Conservation (phyloP, 257 asterid genomes). For the Buddleja alternifolia region DNA sequence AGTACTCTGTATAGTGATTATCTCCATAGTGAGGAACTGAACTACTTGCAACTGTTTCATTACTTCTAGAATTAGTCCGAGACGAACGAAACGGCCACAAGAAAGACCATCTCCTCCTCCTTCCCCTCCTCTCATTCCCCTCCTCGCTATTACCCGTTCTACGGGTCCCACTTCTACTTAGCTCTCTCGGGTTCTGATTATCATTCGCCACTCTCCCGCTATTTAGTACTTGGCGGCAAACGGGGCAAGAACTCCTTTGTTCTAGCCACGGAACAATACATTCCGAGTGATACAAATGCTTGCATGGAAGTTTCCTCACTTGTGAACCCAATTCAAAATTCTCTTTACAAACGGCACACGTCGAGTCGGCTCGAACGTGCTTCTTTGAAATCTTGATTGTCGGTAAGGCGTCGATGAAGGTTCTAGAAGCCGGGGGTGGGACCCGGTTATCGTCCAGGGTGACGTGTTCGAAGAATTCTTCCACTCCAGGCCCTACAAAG, state of each 20-base stretch:
- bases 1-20: constrained; percentile 52
- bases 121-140: constrained; percentile 37
- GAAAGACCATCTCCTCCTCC: constrained; percentile 81
- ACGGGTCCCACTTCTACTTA: constrained; percentile 51
- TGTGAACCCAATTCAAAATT: constrained; percentile 71
- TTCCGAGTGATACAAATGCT: constrained; percentile 80
- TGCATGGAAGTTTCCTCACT: constrained; percentile 74
- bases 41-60: constrained; percentile 53
- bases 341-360: constrained; percentile 86
- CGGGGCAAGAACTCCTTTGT: constrained; percentile 82
- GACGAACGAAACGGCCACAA: constrained; percentile 85
- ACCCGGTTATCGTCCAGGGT: constrained; percentile 49
- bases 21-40: constrained; percentile 54
- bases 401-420: constrained; percentile 71
- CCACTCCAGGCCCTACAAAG: constrained; percentile 88
- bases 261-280: constrained; percentile 92
- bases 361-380: constrained; percentile 73
- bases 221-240: constrained; percentile 72
- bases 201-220: constrained; percentile 26
- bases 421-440: constrained; percentile 79
- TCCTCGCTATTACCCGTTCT: constrained; percentile 47
- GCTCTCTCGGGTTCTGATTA: constrained; percentile 44
- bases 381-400: constrained; percentile 74
- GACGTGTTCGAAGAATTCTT: constrained; percentile 75
- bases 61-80: constrained; percentile 42